These are phyloP conservation scores for Lichtheimia ramosa DNA, from an alignment of 371 early-diverging fungal species.

Conservation along the genomic window DNA sequence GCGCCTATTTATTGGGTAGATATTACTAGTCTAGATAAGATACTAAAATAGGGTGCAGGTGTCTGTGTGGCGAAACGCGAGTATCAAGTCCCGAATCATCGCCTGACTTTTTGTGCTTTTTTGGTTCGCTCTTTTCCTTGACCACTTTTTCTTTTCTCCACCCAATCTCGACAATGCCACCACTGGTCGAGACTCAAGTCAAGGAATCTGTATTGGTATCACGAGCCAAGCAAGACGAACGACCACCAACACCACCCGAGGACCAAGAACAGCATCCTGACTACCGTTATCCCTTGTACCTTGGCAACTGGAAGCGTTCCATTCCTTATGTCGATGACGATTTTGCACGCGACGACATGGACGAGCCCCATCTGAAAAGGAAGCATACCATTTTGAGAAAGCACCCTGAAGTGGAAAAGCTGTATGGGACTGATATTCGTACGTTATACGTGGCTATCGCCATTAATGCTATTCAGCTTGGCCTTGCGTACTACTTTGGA, in stretches of 20 bases:
- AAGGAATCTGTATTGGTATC: conserved; percentile 11
- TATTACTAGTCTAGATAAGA: too few relatives aligned
- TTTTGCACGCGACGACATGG: conserved; percentile 83
- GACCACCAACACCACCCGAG: background rate
- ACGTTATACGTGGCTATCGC: conserved; percentile 74
- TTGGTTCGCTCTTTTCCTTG: background rate
- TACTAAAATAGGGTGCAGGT: too few relatives aligned
- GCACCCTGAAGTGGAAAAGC: conserved; percentile 86
- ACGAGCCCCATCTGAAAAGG: conserved; percentile 95
- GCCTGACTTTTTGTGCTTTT: background rate
- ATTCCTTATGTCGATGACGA: conserved; percentile 74
- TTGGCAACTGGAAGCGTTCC: conserved; percentile 84
- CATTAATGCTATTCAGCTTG: conserved; percentile 73
- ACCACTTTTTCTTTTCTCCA: conserved; percentile 5
- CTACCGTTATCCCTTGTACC: conserved; percentile 74
- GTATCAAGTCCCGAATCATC: too few relatives aligned
- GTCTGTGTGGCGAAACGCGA: too few relatives aligned
- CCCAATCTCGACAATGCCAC: conserved; percentile 21
- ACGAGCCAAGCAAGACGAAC: conserved; percentile 4
- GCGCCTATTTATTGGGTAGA: too few relatives aligned
- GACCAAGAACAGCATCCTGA: conserved; percentile 55
- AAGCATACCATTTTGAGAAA: conserved; percentile 82
- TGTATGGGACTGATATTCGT: conserved; percentile 82
- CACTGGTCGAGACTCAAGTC: conserved; percentile 20
- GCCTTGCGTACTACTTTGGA: conserved; percentile 81